Percentiles rank a stretch among this genome's conserved stretches.
Evolutionary conservation across 2,329 filamentous ascomycete species (phyloP).

Genomic region (Plenodomus biglobosus): DNA sequence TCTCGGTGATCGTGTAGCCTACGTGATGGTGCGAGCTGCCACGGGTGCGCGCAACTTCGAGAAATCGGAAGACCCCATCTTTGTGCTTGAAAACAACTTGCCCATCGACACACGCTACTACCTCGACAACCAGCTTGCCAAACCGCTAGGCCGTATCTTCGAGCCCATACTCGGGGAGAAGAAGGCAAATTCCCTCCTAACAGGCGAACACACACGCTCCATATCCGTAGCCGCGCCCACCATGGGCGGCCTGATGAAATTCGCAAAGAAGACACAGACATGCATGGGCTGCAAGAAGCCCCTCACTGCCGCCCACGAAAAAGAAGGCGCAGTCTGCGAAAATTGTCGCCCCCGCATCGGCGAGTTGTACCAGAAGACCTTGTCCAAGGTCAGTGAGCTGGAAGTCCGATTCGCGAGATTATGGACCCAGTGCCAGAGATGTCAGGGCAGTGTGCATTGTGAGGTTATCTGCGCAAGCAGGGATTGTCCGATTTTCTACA

Average conservation of each 20-base stretch:
- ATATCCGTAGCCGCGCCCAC: conserved; percentile 91
- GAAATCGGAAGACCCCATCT: conserved; percentile 95
- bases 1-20: conserved; percentile 93
- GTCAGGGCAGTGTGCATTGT: conserved; percentile 96
- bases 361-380: conserved; percentile 89
- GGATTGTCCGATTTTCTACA: conserved; percentile 99
- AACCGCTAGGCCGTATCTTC: conserved; percentile 92
- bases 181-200: conserved; percentile 81
- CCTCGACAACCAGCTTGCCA: conserved; percentile 95
- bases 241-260: conserved; percentile 95
- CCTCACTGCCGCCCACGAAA: conserved; percentile 75
- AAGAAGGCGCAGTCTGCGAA: conserved; percentile 80
- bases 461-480: conserved; percentile 96
- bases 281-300: conserved; percentile 99
- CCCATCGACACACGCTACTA: conserved; percentile 99
- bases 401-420: conserved; percentile 89
- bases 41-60: conserved; percentile 93
- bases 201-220: conserved; percentile 90
- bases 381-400: conserved; percentile 85
- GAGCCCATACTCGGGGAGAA: conserved; percentile 95
- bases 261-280: conserved; percentile 94
- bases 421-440: conserved; percentile 98
- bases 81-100: conserved; percentile 94
- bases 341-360: conserved; percentile 83
- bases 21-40: conserved; percentile 94